phyloP scores from a whole-genome alignment of 768 basidiomycete genomes.

The Tricholomella constricta region DNA sequence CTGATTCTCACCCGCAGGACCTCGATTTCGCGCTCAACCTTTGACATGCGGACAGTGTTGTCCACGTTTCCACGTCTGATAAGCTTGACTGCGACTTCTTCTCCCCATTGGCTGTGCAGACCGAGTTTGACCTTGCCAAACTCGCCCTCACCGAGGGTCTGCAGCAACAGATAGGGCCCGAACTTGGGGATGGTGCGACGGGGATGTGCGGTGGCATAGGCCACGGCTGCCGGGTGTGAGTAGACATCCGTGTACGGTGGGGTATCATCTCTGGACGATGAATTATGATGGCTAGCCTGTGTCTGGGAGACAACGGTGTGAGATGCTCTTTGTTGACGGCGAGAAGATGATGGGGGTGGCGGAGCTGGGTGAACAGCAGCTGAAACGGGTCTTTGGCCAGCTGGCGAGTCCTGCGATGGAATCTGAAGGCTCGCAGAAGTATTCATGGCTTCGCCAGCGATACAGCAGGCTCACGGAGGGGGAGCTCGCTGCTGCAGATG shows the following conservation, averaged over 20 bases:
- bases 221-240: constrained; percentile 80
- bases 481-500: not conserved
- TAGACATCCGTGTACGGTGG: constrained; percentile 72
- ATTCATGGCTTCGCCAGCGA: constrained; percentile 13
- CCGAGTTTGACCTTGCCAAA: constrained; percentile 99
- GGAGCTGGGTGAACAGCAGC: constrained; percentile 57
- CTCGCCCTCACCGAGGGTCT: constrained; percentile 97
- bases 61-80: constrained; percentile 94
- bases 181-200: constrained; percentile 89
- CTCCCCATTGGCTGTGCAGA: constrained; percentile 88
- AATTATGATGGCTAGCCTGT: constrained; percentile 27
- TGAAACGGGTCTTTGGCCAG: constrained; percentile 61
- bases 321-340: constrained; percentile 64
- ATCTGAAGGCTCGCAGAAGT: constrained; percentile 31
- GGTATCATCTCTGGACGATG: constrained; percentile 43
- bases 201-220: constrained; percentile 82
- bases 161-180: constrained; percentile 92
- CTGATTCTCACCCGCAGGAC: constrained; percentile 77
- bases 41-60: constrained; percentile 81
- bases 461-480: constrained; percentile 4
- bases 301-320: constrained; percentile 62
- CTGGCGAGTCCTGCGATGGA: constrained; percentile 31
- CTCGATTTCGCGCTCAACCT: constrained; percentile 97
- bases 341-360: constrained; percentile 39
- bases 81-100: constrained; percentile 98